Evolutionary conservation across 352 stramenopile genomes (phyloP).

Genomic region (Pythium dissotocum): DNA sequence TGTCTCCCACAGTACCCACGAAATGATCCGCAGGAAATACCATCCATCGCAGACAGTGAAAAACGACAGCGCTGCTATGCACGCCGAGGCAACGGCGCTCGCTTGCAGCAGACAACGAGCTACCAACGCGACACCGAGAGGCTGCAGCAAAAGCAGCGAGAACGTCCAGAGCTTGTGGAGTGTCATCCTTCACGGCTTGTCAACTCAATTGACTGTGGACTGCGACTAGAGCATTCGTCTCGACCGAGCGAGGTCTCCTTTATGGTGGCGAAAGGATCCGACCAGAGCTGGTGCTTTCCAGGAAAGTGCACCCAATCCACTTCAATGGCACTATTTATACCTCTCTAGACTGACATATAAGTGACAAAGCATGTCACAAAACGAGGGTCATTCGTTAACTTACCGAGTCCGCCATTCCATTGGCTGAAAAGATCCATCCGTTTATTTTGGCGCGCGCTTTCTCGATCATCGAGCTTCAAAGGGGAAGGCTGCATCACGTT

Average conservation of each 20-base stretch:
- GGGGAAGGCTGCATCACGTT: neutral
- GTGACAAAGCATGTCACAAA: neutral
- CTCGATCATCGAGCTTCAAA: slow-evolving; percentile 4
- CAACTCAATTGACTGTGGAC: neutral
- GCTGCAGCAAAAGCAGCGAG: slow-evolving; percentile 48
- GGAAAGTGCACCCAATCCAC: slow-evolving; percentile 1
- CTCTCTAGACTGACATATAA: neutral
- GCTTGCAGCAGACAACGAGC: neutral
- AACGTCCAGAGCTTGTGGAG: slow-evolving; percentile 49
- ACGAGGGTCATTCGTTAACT: slow-evolving; percentile 4
- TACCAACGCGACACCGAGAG: slow-evolving; percentile 31
- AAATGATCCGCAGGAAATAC: slow-evolving; percentile 61
- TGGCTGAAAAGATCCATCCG: slow-evolving; percentile 16
- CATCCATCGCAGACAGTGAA: slow-evolving; percentile 72
- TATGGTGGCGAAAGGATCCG: no score
- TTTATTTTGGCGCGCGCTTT: slow-evolving; percentile 26
- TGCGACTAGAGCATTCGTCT: neutral
- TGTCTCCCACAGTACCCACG: slow-evolving; percentile 15
- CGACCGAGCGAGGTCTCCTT: no score
- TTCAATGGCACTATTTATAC: slow-evolving; percentile 5
- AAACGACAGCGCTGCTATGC: slow-evolving; percentile 39
- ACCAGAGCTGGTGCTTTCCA: neutral
- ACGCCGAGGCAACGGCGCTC: neutral
- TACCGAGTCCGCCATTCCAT: slow-evolving; percentile 3
- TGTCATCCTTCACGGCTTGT: slow-evolving; percentile 18